These are phyloP conservation scores for Dioscorea dumetorum DNA, from an alignment of 106 monocot genomes.

Conservation along the genomic window DNA sequence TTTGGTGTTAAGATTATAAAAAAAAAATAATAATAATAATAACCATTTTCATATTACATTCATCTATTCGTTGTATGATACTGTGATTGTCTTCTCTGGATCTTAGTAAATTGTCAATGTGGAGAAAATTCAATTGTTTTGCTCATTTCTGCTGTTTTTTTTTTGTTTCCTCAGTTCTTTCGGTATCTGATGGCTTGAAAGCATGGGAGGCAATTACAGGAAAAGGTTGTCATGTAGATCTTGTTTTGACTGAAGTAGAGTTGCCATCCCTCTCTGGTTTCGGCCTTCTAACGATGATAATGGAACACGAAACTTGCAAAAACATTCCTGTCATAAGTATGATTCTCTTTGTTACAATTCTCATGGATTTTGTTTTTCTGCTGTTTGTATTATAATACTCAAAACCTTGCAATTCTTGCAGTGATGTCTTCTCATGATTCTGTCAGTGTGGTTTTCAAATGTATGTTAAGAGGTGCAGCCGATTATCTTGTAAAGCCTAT, in stretches of 20 bases:
- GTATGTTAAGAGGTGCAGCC: constrained; percentile 84
- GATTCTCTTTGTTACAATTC: neutral
- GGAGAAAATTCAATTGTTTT: no score
- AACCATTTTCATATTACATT: no score
- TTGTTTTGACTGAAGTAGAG: constrained; percentile 87
- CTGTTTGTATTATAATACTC: neutral
- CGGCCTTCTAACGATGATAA: constrained; percentile 67
- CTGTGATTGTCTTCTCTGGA: no score
- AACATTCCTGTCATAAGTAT: constrained; percentile 95
- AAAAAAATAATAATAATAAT: no score
- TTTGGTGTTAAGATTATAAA: no score
- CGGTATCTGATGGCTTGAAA: constrained; percentile 66
- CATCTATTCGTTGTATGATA: no score
- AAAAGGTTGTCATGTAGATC: constrained; percentile 47
- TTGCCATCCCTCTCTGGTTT: constrained; percentile 72
- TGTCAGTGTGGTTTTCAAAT: constrained; percentile 77
- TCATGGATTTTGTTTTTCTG: neutral
- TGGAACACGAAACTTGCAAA: constrained; percentile 61
- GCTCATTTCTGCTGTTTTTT: no score
- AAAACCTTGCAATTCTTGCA: constrained; percentile 32
- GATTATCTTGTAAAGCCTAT: constrained; percentile 96
- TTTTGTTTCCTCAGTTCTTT: constrained; percentile 62
- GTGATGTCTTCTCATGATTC: constrained; percentile 99
- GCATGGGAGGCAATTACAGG: constrained; percentile 81
- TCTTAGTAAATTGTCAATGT: no score